phyloP scores from a whole-genome alignment of 306 rosid species.

The Citrullus amarus region DNA sequence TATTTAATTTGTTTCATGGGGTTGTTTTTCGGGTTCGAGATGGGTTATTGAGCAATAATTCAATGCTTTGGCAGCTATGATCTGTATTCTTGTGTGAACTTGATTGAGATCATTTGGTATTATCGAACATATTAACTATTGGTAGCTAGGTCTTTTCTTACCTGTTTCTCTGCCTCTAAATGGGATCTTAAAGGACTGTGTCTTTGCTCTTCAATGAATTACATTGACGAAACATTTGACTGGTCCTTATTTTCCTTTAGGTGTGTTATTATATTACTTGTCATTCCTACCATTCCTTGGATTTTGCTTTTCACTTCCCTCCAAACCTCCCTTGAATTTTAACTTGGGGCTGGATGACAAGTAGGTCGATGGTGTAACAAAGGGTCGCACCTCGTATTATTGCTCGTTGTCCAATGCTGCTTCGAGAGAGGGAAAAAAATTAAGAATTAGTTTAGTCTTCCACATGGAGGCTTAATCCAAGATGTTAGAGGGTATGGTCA shows the following conservation, averaged over 20 bases:
- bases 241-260: not conserved
- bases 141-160: not conserved
- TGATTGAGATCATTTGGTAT: not conserved
- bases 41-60: not conserved
- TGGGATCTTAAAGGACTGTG: not conserved
- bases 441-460: not conserved
- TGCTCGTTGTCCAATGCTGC: not conserved
- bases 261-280: not conserved
- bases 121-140: not conserved
- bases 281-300: not conserved
- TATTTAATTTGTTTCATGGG: not conserved
- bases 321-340: not conserved
- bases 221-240: not conserved
- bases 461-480: not conserved
- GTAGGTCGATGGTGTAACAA: not conserved
- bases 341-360: not conserved
- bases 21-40: not conserved
- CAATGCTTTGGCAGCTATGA: not conserved
- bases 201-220: not conserved
- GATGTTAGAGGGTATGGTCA: not conserved
- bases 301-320: not conserved
- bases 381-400: not conserved
- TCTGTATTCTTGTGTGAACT: not conserved
- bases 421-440: too few species aligned
- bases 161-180: not conserved